Conservation (phyloP, 495 filamentous ascomycete genomes). For the Hypoxylon fuscum region DNA sequence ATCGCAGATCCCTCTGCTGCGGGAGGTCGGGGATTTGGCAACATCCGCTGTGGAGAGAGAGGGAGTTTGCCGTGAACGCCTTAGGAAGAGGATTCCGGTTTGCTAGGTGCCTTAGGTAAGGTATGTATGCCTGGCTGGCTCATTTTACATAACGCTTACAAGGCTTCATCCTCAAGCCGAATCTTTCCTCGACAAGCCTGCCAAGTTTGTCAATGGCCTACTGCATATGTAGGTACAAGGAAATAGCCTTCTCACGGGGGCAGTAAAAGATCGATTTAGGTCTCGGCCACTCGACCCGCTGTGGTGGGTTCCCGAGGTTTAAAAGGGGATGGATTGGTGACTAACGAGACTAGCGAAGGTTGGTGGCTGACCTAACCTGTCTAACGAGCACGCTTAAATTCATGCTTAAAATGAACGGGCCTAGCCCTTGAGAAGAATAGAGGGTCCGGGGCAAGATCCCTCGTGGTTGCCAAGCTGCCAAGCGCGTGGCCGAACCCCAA, state of each 20-base stretch:
- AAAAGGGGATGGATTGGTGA: conserved; percentile 13
- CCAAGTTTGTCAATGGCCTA: conserved; percentile 19
- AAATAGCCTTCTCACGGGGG: conserved; percentile 11
- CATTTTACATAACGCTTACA: background rate
- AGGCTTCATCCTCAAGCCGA: too few species aligned
- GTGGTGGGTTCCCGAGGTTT: conserved; percentile 11
- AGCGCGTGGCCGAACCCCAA: conserved; percentile 30
- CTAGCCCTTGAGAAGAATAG: conserved; percentile 22
- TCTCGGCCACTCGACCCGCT: conserved; percentile 27
- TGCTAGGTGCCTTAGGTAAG: background rate
- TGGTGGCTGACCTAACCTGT: too few species aligned
- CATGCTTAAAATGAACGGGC: conserved; percentile 56
- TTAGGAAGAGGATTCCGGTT: conserved; percentile 16
- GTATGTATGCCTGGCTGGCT: background rate
- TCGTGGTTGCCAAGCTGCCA: conserved; percentile 47
- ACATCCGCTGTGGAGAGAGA: conserved; percentile 11
- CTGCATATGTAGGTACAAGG: conserved; percentile 9
- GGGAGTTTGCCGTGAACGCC: conserved; percentile 7
- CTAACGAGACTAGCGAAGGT: conserved; percentile 8
- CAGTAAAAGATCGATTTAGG: conserved; percentile 6
- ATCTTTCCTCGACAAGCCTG: conserved; percentile 12
- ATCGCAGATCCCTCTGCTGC: conserved; percentile 22
- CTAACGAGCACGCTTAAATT: conserved; percentile 54
- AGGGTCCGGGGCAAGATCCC: conserved; percentile 40
- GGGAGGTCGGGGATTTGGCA: conserved; percentile 7